Percentiles rank a stretch among this genome's conserved stretches.
Conservation (phyloP, 768 basidiomycete species). For the Leccinum obscurum region DNA sequence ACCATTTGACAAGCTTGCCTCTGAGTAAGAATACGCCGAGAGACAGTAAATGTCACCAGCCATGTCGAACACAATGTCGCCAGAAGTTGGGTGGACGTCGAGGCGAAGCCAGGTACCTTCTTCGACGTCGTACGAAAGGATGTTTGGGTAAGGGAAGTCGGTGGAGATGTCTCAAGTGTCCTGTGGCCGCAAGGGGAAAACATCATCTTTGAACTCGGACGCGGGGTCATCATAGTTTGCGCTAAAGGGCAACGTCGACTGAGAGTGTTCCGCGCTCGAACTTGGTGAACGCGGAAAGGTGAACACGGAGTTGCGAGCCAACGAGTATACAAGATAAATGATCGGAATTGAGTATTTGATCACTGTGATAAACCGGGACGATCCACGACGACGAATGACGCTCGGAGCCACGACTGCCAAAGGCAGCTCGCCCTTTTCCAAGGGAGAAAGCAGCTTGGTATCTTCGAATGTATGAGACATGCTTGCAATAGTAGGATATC, state of each 20-base stretch:
- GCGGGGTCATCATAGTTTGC: constrained; percentile 35
- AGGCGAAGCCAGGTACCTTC: constrained; percentile 78
- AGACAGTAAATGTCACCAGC: constrained; percentile 74
- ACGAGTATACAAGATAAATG: constrained; percentile 21
- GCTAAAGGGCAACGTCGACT: constrained; percentile 5
- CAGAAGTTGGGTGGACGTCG: constrained; percentile 67
- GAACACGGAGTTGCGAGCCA: constrained; percentile 14
- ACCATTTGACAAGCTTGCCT: constrained; percentile 27
- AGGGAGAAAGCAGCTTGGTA: constrained; percentile 12
- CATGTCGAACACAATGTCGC: constrained; percentile 77
- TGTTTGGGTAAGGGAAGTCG: constrained; percentile 68
- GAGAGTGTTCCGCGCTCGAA: constrained; percentile 2
- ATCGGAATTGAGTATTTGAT: constrained; percentile 22
- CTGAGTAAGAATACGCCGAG: constrained; percentile 41
- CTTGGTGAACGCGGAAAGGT: not conserved
- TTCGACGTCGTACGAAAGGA: constrained; percentile 62
- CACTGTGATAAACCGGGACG: constrained; percentile 5
- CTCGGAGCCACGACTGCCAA: constrained; percentile 5
- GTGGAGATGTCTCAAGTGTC: constrained; percentile 73
- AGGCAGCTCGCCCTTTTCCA: constrained; percentile 24
- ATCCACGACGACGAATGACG: not conserved
- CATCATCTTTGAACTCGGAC: constrained; percentile 48
- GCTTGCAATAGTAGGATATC: not conserved
- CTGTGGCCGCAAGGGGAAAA: constrained; percentile 61
- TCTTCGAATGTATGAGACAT: constrained; percentile 7